Evolutionary conservation across 306 rosid species (phyloP).

Genomic region (Malus fusca): DNA sequence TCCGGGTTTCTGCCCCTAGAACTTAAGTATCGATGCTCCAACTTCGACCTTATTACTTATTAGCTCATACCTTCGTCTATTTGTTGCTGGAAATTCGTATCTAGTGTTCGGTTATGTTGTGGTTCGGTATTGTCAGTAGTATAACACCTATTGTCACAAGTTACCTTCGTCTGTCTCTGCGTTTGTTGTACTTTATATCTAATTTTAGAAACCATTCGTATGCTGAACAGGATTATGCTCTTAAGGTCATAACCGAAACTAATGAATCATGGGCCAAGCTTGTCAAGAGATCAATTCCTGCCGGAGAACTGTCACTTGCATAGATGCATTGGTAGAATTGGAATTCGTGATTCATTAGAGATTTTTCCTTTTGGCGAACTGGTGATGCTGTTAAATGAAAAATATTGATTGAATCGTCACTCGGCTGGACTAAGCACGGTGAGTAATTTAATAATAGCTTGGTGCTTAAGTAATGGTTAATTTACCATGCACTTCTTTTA

Average conservation of each 20-base stretch:
- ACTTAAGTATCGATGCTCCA: neutral
- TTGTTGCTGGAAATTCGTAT: neutral
- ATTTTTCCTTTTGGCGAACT: constrained; percentile 5
- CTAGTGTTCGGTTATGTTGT: too few relatives aligned
- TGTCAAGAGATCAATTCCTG: constrained; percentile 69
- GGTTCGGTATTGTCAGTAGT: neutral
- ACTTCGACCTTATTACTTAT: neutral
- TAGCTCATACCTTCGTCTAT: neutral
- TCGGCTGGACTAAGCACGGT: too few relatives aligned
- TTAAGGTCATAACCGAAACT: constrained; percentile 71
- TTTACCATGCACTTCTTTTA: too few relatives aligned
- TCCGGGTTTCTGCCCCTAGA: neutral
- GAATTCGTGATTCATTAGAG: constrained; percentile 12
- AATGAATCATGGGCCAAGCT: constrained; percentile 85
- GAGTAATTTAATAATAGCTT: too few relatives aligned
- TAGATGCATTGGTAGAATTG: constrained; percentile 26
- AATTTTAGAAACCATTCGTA: neutral
- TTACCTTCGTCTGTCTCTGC: neutral
- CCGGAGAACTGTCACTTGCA: constrained; percentile 68
- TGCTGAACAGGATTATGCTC: constrained; percentile 62
- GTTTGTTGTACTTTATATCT: neutral
- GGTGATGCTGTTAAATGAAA: too few relatives aligned
- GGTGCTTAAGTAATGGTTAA: too few relatives aligned
- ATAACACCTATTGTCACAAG: neutral
- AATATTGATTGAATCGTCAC: too few relatives aligned